phyloP scores from a whole-genome alignment of 2,329 filamentous ascomycete genomes.

The Talaromyces amestolkiae region DNA sequence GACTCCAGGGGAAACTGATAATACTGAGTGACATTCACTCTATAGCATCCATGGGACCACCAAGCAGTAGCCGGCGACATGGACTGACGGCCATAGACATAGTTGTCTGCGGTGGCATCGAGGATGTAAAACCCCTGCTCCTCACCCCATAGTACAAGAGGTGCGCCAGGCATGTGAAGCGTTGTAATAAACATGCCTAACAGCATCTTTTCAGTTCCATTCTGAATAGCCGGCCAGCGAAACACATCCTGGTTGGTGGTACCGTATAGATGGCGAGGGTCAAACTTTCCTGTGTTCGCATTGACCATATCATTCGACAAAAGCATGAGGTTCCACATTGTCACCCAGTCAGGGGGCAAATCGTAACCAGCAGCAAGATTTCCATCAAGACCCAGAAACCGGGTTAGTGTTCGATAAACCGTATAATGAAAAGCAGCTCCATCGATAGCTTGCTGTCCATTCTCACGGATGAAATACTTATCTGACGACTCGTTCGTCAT shows the following conservation, averaged over 20 bases:
- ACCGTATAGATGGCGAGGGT: constrained; percentile 64
- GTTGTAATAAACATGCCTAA: constrained; percentile 60
- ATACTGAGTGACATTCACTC: constrained; percentile 56
- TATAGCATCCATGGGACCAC: constrained; percentile 65
- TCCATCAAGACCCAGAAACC: constrained; percentile 61
- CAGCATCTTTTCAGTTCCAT: constrained; percentile 58
- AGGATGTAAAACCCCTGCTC: constrained; percentile 64
- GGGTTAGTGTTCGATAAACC: constrained; percentile 60
- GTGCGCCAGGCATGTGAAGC: constrained; percentile 60
- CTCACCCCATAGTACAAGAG: constrained; percentile 62
- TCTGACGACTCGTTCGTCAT: constrained; percentile 46
- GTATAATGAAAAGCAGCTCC: constrained; percentile 63
- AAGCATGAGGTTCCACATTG: constrained; percentile 57
- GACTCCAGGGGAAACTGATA: constrained; percentile 57
- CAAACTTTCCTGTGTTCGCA: constrained; percentile 59
- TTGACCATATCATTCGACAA: constrained; percentile 61
- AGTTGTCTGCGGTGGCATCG: constrained; percentile 63
- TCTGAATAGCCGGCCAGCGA: constrained; percentile 59
- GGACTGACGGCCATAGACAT: constrained; percentile 63
- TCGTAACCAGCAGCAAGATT: constrained; percentile 55
- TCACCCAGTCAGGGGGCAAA: constrained; percentile 54
- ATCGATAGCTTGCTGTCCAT: constrained; percentile 56
- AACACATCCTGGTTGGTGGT: constrained; percentile 66
- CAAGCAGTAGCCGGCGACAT: constrained; percentile 62
- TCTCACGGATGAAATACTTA: constrained; percentile 52